Base-by-base conservation (phyloP, 768 basidiomycete genomes). In the Daedalea quercina region DNA sequence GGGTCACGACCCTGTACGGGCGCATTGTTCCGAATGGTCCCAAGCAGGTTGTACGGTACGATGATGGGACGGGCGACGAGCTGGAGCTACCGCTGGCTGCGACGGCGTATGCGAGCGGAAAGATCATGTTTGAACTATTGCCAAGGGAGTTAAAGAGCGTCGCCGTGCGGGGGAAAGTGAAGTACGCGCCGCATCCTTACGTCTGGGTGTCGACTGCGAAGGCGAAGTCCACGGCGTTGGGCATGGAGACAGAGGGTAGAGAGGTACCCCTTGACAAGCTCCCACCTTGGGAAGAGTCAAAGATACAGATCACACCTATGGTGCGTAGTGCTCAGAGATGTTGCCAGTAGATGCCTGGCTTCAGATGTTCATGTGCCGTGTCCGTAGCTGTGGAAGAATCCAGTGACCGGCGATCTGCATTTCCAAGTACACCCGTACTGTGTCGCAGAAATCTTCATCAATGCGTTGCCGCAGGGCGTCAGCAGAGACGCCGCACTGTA, bases 371-470 rank as follows among this genome's bases (percentile, higher is more conserved):
- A n/a, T n/a, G n/a, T n/a, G n/a, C n/a, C 20, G 35, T 8, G 19
- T 35, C 34, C 19, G 25, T 26, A 88, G 83, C 62, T 83, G 15
- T 93, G 90, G 90, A 93, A 92, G 73, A 92, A 91, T 67, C 87
- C 88, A 4, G 76, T 78, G 4, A 92, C 89, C 13, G 83, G 83
- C 25, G 69, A 72, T 3, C 75, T 94, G 13, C 87, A 91, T 63
- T 81, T 91, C 69, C 80, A 94, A 64, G 90, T 92, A 2, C 90
- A 92, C 64, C 88, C 85, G 9, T 86, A 83, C 58, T 87, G 81
- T 33, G 79, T 67, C 1, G 67, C 72, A 43, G 79, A 83, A 57
- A 73, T 90, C 34, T 54, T 82, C 46, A 71, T 93, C 55, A 76
- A 76, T 22, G 78, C 88, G 20, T 74, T 90, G 1, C 85, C 86